phyloP scores from a whole-genome alignment of 1,284 basidiomycete genomes.

The Puccinia polysora region DNA sequence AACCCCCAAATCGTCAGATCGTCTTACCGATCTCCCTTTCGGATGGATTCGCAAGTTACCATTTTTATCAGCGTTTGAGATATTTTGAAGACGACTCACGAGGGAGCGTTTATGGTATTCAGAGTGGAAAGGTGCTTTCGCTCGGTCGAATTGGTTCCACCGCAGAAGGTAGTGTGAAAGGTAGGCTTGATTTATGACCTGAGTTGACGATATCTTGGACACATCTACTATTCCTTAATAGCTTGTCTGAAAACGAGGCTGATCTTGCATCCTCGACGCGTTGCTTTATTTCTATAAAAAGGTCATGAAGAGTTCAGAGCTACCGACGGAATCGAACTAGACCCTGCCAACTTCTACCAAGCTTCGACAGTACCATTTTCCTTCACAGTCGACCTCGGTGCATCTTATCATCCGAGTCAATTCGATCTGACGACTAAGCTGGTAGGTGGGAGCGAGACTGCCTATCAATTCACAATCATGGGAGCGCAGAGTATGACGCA shows the following conservation, averaged over 20 bases:
- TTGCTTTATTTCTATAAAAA: too few species aligned
- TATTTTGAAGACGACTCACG: not conserved
- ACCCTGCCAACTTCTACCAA: slow-evolving; percentile 7
- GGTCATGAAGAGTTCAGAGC: not conserved
- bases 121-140: slow-evolving; percentile 23
- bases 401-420: not conserved
- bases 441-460: slow-evolving; percentile 17
- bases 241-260: not conserved
- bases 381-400: not conserved
- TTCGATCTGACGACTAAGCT: slow-evolving; percentile 25
- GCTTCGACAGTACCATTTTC: not conserved
- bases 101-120: slow-evolving; percentile 6
- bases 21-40: slow-evolving; percentile 16
- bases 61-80: slow-evolving; percentile 11
- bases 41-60: slow-evolving; percentile 24
- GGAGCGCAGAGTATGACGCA: not conserved
- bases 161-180: not conserved
- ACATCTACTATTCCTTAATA: not conserved
- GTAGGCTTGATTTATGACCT: not conserved
- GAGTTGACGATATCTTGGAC: not conserved
- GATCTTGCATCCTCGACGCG: not conserved
- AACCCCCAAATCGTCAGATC: slow-evolving; percentile 24
- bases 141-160: slow-evolving; percentile 3
- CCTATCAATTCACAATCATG: slow-evolving; percentile 27
- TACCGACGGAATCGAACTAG: slow-evolving; percentile 4